Evolutionary conservation across 2,329 filamentous ascomycete genomes (phyloP), one percentile per base, ranked within the genome.

Genomic region (Botryotinia globosa): DNA sequence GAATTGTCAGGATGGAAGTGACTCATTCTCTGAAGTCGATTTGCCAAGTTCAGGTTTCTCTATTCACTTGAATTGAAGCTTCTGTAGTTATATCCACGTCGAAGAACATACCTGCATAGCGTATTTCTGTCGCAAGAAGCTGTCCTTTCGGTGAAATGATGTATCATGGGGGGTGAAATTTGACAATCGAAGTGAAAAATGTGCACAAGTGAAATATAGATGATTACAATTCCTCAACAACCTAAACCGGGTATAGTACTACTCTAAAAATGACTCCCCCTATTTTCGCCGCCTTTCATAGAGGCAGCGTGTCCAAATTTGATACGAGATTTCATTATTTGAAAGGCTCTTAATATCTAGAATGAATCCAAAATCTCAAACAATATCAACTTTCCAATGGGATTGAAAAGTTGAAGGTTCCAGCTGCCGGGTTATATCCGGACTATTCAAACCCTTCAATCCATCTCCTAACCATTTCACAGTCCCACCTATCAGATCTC

Each of bases 381-480:
- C n/a, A 18, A 29, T 3, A 18, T 32, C 51, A 56, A 54, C n/a
- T 29, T 54, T 54, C n/a, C 14, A 54, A 56, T 18, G n/a, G n/a
- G 14, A 9, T 56, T 29, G n/a, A 9, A 56, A 14, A 32, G 16
- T 32, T 29, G n/a, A 56, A 56, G n/a, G 51, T 54, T 54, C 51
- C 51, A 29, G 16, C 25, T 29, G n/a, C 6, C 14, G 7, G 51
- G 3, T 56, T 56, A 1, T 56, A 16, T 29, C n/a, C 14, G 51
- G 51, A 8, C 16, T 29, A 56, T 29, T 18, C 39, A 37, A 72
- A 69, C 1, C 64, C 42, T 8, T 72, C 51, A 32, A 77, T 62
- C 77, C 77, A 79, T 22, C 37, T 20, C 54, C 77, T 67, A 37
- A 78, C 77, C 6, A 62, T 71, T 20, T 54, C 70, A 63, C 74